Conservation (phyloP, 352 stramenopile genomes). For the Pythium sp. region DNA sequence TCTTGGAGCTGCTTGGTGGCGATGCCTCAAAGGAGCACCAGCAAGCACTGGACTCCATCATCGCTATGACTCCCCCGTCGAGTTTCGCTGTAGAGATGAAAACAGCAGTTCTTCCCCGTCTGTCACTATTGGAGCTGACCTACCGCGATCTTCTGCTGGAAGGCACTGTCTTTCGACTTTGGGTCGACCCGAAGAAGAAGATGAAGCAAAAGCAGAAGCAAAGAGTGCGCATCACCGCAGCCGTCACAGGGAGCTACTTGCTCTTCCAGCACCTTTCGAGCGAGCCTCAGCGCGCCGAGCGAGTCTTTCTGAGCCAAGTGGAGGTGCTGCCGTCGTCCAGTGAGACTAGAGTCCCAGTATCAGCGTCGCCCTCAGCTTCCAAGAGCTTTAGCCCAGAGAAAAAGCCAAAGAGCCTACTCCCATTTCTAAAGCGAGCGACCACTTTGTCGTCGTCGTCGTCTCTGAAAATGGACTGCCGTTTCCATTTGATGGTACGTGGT, state of each 20-base stretch:
- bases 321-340: conserved; percentile 18
- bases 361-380: neutral
- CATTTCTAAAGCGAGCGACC: conserved; percentile 4
- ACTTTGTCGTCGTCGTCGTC: conserved; percentile 18
- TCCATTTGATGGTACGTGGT: conserved; percentile 39
- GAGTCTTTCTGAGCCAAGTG: conserved; percentile 42
- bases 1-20: conserved; percentile 17
- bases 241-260: conserved; percentile 36
- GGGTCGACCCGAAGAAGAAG: conserved; percentile 20
- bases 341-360: neutral
- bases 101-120: neutral
- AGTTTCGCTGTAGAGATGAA: neutral
- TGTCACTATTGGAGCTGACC: conserved; percentile 17
- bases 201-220: conserved; percentile 18
- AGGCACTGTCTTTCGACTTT: conserved; percentile 22
- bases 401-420: neutral
- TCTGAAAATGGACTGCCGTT: neutral
- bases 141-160: conserved; percentile 25
- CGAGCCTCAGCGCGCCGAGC: conserved; percentile 25
- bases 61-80: neutral
- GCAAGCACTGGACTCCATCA: neutral
- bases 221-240: conserved; percentile 34
- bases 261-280: conserved; percentile 34
- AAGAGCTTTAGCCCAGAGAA: conserved; percentile 2
- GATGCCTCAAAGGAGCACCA: neutral